Base-by-base conservation (phyloP, 768 basidiomycete genomes). In the Cubamyces sp. region DNA sequence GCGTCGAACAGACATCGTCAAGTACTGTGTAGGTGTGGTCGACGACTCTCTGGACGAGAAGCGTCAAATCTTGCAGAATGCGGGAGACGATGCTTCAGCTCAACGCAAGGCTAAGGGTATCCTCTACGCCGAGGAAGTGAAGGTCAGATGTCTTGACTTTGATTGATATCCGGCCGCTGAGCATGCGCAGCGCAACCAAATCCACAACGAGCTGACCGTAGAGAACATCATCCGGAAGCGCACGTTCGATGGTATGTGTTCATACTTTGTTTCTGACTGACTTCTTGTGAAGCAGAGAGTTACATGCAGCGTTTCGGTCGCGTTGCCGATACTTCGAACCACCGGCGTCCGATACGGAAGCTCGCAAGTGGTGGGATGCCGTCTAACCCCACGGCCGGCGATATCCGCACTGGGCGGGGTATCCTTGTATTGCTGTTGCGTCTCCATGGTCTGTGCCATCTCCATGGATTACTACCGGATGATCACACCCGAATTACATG, bases 241-340 rank as follows among this genome's bases (percentile, higher is more conserved):
- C 66, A 86, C 90, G 30, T 74, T 87, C 53, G 87, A 92, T 69
- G 91, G 91, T 87, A 68, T 69, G 84, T 50, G 39, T 46, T 18
- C 50, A 26, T 42, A 46, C 42, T 43, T 39, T n/a, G 40, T 39
- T 45, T 34, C 41, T 47, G 50, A 47, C 62, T 60, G 58, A 68
- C 34, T 52, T 54, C 19, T 48, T 21, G 39, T 60, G 58, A 64
- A 57, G 60, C 47, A 53, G 64, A 65, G n/a, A 37, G 26, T 65
- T 50, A 47, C 61, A 43, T 47, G 55, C 73, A 94, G 92, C 89
- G 34, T 94, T 94, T 72, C 81, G 81, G 61, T 82, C 88, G 47
- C 87, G 91, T 52, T 94, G 92, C 77, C 84, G 83, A 70, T 92
- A 88, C 72, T 94, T 92, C 73, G 77, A 80, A 52, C 90, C 90